Evolutionary conservation across 441 rosid genomes (phyloP), one percentile per base, ranked within the genome.

Genomic region (Erysimum cheiri): DNA sequence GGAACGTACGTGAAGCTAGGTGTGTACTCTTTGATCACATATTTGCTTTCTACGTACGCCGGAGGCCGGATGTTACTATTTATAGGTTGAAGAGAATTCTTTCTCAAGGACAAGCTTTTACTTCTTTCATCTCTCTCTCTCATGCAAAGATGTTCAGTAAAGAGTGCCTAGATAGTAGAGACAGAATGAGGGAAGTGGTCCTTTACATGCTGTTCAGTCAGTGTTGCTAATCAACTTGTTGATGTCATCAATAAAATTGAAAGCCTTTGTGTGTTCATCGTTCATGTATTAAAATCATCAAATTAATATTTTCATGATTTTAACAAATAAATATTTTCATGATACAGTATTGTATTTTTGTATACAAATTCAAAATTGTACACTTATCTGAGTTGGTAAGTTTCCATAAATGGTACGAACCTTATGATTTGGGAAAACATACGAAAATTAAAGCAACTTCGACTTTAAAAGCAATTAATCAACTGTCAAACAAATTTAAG

Each of bases 31-130:
- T 54, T 62, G 13, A 55, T 44, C 47, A 63, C 35, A 14, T 19
- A 70, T 39, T 43, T 40, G 22, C 22, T 40, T 40, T n/a, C 17
- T 31, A 22, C 5, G 13, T 53, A 62, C 56, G 12, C 8, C 29
- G 29, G 40, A 62, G 47, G 12, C 8, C 29, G 29, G 40, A 63
- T 54, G 63, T 33, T 71, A 46, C 64, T 64, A 63, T 37, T 36
- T 28, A 72, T 55, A 72, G 52, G 22, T 64, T 9, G 43, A 64
- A 63, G 47, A 61, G 35, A 33, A n/a, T 41, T 50, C 52, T 50
- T 60, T 70, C 36, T 39, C 67, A 39, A 39, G 74, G 67, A 50
- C 68, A 31, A 43, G 29, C 69, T 32, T 53, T 52, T 52, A 61
- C 55, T 58, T 69, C 13, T n/a, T 22, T 22, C 54, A 19, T 55